Evolutionary conservation across 1,139 yeast species (phyloP).

Genomic region (Zygosaccharomyces pseudobailii): DNA sequence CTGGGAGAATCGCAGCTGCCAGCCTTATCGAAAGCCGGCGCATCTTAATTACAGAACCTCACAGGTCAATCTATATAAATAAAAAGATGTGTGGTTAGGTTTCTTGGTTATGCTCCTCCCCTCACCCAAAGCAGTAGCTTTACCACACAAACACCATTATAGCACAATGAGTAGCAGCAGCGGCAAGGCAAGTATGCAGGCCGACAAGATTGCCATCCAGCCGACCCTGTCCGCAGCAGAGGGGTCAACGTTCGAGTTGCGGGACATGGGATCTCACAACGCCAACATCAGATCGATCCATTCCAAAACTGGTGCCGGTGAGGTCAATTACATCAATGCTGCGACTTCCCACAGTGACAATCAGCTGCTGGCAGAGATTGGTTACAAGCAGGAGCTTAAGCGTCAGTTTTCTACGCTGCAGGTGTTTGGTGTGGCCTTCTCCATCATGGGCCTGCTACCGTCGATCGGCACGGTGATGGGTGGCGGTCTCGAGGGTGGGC

Average conservation of each 20-base stretch:
- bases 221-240: slow-evolving; percentile 7
- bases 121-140: too few relatives aligned
- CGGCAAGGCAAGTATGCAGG: background rate
- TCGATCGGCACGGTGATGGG: slow-evolving; percentile 40
- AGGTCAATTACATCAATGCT: slow-evolving; percentile 23
- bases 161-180: background rate
- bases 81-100: too few relatives aligned
- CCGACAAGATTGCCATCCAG: background rate
- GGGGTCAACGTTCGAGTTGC: slow-evolving; percentile 9
- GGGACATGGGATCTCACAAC: slow-evolving; percentile 4
- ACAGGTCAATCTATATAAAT: too few relatives aligned
- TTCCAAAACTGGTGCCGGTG: slow-evolving; percentile 22
- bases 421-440: slow-evolving; percentile 48
- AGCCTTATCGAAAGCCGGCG: background rate
- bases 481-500: slow-evolving; percentile 46
- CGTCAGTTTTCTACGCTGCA: slow-evolving; percentile 46
- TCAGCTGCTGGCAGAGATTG: slow-evolving; percentile 50
- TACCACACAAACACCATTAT: background rate
- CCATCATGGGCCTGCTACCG: slow-evolving; percentile 51
- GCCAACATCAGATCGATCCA: slow-evolving; percentile 10
- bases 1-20: background rate
- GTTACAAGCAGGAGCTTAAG: slow-evolving; percentile 47
- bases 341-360: slow-evolving; percentile 36
- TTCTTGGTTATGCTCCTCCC: too few relatives aligned
- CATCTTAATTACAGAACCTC: background rate